Base-by-base conservation (phyloP, 2,329 filamentous ascomycete species). In the Fusarium nurragi region DNA sequence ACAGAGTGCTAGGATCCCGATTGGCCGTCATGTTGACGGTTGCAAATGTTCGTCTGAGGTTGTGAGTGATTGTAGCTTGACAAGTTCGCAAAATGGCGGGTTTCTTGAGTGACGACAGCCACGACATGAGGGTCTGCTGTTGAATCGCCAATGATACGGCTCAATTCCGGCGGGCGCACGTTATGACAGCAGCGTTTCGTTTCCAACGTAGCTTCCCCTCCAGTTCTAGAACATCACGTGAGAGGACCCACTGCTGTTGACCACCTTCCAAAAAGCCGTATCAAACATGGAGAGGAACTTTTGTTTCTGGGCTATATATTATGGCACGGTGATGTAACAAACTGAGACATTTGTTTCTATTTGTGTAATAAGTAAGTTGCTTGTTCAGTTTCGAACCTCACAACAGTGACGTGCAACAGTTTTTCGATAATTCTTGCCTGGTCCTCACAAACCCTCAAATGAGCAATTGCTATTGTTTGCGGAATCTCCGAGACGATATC, bases 1-100 rank as follows among this genome's bases (percentile, higher is more conserved):
- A 91, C 58, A 95, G 80, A 23, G 95, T 97, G 77, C 93, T 96
- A 50, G 93, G 93, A 79, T 98, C 94, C 73, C 92, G 87, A 47
- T 61, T 56, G 43, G 69, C 72, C 45, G 68, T 65, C 76, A 76
- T 77, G 45, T 59, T 74, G 62, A 69, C 62, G 12, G 74, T 69
- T 60, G 74, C 73, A 49, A 77, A 73, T 53, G 67, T 65, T 56
- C 73, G 71, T 56, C 64, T 67, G 12, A 70, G 49, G 37, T 67
- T 73, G 46, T 60, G 64, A 45, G 53, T 64, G 58, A 71, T 54
- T 45, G 68, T 70, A 39, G 59, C 56, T 56, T 71, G 68, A 30
- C 54, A 65, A 51, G 58, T 64, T 65, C 63, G 68, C 55, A 70
- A 59, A 60, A 60, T 60, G 47, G 65, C 36, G 54, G 68, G 65